Percentiles rank a stretch among this genome's conserved stretches.
These are phyloP conservation scores for Onygenales sp. DNA, from an alignment of 2,329 filamentous ascomycete species.

Conservation along the genomic window DNA sequence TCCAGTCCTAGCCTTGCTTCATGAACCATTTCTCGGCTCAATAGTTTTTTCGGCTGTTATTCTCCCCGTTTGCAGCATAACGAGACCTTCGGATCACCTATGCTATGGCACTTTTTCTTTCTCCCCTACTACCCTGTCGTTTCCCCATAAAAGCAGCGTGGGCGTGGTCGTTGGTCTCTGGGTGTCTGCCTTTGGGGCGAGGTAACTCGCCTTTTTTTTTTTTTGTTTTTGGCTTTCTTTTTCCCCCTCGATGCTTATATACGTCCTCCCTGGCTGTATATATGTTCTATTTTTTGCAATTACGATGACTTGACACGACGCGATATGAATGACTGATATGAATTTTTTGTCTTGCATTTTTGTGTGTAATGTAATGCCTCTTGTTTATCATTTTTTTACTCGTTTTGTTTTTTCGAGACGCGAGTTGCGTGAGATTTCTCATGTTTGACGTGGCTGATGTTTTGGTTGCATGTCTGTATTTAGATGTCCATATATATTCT, in stretches of 20 bases:
- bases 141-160: no score
- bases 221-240: no score
- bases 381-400: constrained; percentile 1
- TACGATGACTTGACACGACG: not conserved
- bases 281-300: not conserved
- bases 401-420: not conserved
- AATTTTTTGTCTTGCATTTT: not conserved
- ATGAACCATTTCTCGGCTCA: no score
- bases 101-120: no score
- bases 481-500: not conserved
- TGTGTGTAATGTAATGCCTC: not conserved
- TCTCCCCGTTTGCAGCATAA: no score
- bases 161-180: no score
- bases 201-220: not conserved
- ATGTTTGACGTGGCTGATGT: not conserved
- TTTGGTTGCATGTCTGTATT: not conserved
- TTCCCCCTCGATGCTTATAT: not conserved
- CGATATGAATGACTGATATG: constrained; percentile 1
- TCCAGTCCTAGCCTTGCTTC: no score
- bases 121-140: no score
- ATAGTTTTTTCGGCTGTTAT: no score
- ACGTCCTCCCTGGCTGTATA: not conserved
- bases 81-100: no score
- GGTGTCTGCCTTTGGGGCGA: no score
- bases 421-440: no score